Percentiles rank a stretch among this genome's conserved stretches.
Conservation (phyloP, 441 rosid genomes). For the Syzygium syzygioides region DNA sequence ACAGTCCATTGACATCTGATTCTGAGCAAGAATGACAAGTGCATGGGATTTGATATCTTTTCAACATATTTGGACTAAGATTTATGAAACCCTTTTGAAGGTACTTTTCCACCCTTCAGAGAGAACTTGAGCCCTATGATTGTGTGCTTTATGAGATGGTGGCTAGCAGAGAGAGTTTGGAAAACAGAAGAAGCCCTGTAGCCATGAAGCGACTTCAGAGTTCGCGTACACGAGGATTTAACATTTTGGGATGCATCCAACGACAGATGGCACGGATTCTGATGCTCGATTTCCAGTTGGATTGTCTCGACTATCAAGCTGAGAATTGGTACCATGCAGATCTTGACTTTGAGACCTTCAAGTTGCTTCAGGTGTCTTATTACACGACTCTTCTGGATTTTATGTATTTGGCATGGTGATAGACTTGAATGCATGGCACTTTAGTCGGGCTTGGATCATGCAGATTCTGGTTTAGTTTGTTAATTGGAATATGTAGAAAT, state of each 20-base stretch:
- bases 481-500: not conserved
- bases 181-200: constrained; percentile 42
- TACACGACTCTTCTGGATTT: not conserved
- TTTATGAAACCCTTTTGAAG: constrained; percentile 21
- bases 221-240: constrained; percentile 62
- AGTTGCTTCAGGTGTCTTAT: constrained; percentile 69
- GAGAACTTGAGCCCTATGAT: constrained; percentile 76
- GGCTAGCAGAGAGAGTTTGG: constrained; percentile 75
- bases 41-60: not conserved
- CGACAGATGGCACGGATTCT: constrained; percentile 78
- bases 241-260: constrained; percentile 75
- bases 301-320: constrained; percentile 71
- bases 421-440: not conserved
- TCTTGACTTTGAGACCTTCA: constrained; percentile 88
- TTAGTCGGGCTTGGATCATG: not conserved
- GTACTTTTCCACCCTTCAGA: constrained; percentile 74
- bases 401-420: not conserved
- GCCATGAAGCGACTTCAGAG: constrained; percentile 42
- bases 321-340: constrained; percentile 96
- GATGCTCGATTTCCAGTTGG: constrained; percentile 80
- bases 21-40: not conserved
- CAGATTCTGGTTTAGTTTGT: not conserved
- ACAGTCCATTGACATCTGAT: not conserved
- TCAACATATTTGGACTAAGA: not conserved
- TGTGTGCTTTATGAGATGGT: constrained; percentile 94